phyloP scores from a whole-genome alignment of 176 grass and related monocot species.

The Phragmites australis region DNA sequence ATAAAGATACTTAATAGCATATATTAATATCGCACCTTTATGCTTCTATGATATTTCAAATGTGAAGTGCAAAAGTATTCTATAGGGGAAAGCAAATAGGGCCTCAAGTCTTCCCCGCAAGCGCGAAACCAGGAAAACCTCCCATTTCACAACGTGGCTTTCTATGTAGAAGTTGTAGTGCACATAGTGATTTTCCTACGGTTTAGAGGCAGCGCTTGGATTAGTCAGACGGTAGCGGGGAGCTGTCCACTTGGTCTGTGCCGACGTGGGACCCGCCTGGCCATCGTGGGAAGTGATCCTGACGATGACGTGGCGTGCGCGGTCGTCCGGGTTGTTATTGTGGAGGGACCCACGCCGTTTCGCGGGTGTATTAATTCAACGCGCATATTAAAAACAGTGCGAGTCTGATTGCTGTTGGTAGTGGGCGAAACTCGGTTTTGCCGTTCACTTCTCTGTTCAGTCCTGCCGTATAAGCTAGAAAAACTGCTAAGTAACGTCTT shows the following conservation, averaged over 20 bases:
- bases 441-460: background rate
- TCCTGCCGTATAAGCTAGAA: slow-evolving; percentile 26
- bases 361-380: background rate
- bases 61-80: too few species aligned
- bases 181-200: background rate
- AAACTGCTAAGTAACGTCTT: background rate
- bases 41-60: too few species aligned
- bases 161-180: background rate
- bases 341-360: background rate
- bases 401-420: background rate
- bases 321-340: slow-evolving; percentile 4
- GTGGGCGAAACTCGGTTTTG: background rate
- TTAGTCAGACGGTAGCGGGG: background rate
- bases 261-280: slow-evolving; percentile 30
- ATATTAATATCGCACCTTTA: too few species aligned
- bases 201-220: background rate
- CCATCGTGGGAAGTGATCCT: slow-evolving; percentile 22
- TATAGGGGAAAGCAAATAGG: too few species aligned
- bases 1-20: too few species aligned
- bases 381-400: background rate
- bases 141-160: too few species aligned
- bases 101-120: too few species aligned
- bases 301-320: slow-evolving; percentile 37
- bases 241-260: slow-evolving; percentile 46
- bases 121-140: too few species aligned